Conservation (phyloP, 495 filamentous ascomycete species). For the Penicillium antarcticum region DNA sequence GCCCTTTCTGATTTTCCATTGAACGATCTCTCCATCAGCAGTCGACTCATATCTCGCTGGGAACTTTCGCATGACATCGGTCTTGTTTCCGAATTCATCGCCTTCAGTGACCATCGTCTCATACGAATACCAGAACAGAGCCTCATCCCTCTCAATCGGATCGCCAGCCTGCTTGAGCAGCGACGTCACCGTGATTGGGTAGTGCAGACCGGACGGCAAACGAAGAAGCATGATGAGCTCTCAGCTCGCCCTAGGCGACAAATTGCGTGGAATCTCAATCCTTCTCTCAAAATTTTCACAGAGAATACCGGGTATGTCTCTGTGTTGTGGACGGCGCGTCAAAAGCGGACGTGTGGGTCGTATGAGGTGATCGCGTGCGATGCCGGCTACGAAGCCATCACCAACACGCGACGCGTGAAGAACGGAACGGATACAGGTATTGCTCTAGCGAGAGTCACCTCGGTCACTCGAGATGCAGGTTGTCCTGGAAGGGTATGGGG, state of each 20-base stretch:
- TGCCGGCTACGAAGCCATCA: conserved; percentile 34
- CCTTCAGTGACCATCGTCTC: conserved; percentile 72
- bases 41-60: conserved; percentile 77
- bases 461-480: not conserved
- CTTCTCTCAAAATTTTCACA: not conserved
- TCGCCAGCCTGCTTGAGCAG: conserved; percentile 75
- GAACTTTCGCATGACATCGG: conserved; percentile 67
- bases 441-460: not conserved
- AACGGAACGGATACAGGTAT: not conserved
- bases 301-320: not conserved
- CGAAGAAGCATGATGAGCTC: conserved; percentile 48
- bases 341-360: conserved; percentile 5
- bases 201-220: conserved; percentile 63
- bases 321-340: conserved; percentile 5
- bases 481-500: not conserved
- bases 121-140: conserved; percentile 82
- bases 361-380: conserved; percentile 25
- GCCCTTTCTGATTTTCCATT: conserved; percentile 74
- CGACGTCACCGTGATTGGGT: conserved; percentile 91
- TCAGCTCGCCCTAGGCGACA: conserved; percentile 16
- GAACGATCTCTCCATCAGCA: conserved; percentile 69
- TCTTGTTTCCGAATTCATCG: conserved; percentile 61
- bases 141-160: conserved; percentile 66
- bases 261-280: conserved; percentile 7
- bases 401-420: conserved; percentile 28